Base-by-base conservation (phyloP, 2,329 filamentous ascomycete species). In the Fusarium multiceps region DNA sequence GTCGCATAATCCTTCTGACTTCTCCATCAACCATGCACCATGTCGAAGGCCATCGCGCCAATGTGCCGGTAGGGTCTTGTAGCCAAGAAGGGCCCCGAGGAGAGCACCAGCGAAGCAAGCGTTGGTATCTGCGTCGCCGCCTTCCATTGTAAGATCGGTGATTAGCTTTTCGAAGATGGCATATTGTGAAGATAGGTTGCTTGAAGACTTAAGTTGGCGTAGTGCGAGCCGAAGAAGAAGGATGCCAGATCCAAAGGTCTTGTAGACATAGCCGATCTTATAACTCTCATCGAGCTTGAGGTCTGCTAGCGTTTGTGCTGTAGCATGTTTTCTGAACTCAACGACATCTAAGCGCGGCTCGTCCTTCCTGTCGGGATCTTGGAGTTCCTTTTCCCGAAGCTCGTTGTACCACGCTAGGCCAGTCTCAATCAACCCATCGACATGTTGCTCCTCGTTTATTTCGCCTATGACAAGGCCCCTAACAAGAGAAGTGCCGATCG, bases 81-180 rank as follows among this genome's bases (percentile, higher is more conserved):
- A 84, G 16, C 85, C 85, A 3, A 86, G 69, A 42, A 82, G 83
- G 1, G 80, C 81, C 1, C 86, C 86, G 1, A 87, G 66, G 1
- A 87, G 75, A 1, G 84, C 83, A 0, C 85, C 85, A 0, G 85
- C 84, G 55, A 84, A 84, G 46, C 83, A 85, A 9, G 84, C 85
- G 62, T 87, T 87, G 1, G 85, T 87, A 64, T 87, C 85, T 5
- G 85, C 84, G 63, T 87, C 85, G 1, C 85, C 86, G 3, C 83
- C 86, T 37, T 81, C 78, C 83, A 86, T 85, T 37, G 84, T 80
- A 16, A 87, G 77, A 9, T 83, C 78, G 0, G 82, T 83, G 14
- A 87, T 83, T 13, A 85, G 75, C 8, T 79, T 74, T 73, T 87
- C 84, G 64, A 87, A 87, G 6, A 80, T 50, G 3, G 59, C 23